Evolutionary conservation across 2,329 filamentous ascomycete species (phyloP).

Genomic region (Ilyonectria robusta): DNA sequence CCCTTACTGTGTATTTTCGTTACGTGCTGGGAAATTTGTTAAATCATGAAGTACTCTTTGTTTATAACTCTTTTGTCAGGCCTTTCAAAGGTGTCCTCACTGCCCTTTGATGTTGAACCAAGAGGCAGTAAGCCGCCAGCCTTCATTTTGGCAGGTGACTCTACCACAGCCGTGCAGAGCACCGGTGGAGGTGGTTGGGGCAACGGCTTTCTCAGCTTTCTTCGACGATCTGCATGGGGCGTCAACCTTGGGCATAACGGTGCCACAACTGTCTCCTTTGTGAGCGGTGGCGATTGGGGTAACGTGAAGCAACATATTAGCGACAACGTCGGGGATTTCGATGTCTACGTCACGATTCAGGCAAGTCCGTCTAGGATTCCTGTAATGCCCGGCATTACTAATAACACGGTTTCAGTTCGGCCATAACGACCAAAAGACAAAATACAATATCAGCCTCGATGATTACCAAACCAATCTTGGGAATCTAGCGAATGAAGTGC

Average conservation of each 20-base stretch:
- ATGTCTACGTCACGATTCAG: background rate
- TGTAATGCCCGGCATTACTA: background rate
- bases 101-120: background rate
- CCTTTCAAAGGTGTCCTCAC: background rate
- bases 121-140: conserved; percentile 1
- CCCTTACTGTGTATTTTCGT: background rate
- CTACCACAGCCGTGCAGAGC: conserved; percentile 7
- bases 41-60: background rate
- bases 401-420: background rate
- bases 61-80: background rate
- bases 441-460: conserved; percentile 5
- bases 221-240: background rate
- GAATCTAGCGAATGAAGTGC: conserved; percentile 7
- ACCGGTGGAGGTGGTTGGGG: conserved; percentile 7
- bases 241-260: conserved; percentile 13
- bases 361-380: background rate
- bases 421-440: conserved; percentile 15
- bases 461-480: conserved; percentile 7
- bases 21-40: background rate
- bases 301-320: background rate
- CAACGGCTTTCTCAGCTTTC: conserved; percentile 11
- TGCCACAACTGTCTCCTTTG: conserved; percentile 13
- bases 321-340: background rate
- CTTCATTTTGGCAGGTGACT: conserved; percentile 10
- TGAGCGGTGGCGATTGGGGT: background rate